Percentiles rank a stretch among this genome's conserved stretches.
Evolutionary conservation across 2,329 filamentous ascomycete genomes (phyloP).

Genomic region (Thelonectria blattea): DNA sequence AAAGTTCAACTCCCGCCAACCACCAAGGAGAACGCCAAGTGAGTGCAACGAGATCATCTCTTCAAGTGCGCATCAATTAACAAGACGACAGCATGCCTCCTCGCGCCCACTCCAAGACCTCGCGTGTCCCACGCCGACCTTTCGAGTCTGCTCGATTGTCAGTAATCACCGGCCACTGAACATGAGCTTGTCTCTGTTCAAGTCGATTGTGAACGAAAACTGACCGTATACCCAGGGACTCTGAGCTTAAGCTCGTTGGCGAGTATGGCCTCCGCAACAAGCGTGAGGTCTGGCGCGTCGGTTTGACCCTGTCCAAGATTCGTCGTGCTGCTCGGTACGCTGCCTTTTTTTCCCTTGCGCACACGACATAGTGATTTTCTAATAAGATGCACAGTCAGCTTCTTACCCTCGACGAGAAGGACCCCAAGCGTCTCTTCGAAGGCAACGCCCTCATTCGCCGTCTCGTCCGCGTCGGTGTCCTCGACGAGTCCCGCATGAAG

Average conservation of each 20-base stretch:
- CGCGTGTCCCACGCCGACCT: slow-evolving; percentile 96
- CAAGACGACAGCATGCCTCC: slow-evolving; percentile 48
- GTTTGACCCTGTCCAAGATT: slow-evolving; percentile 99
- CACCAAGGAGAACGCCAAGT: slow-evolving; percentile 50
- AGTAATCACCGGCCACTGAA: slow-evolving; percentile 96
- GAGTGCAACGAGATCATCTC: slow-evolving; percentile 35
- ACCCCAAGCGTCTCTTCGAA: slow-evolving; percentile 99
- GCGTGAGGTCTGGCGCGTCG: slow-evolving; percentile 99
- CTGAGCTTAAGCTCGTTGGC: slow-evolving; percentile 99
- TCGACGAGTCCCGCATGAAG: slow-evolving; percentile 99
- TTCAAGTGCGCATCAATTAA: slow-evolving; percentile 35
- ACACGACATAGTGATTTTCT: slow-evolving; percentile 24
- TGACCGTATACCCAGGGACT: slow-evolving; percentile 81
- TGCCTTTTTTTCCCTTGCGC: not conserved
- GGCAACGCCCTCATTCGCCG: slow-evolving; percentile 99
- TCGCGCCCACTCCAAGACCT: slow-evolving; percentile 95
- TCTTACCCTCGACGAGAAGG: slow-evolving; percentile 99
- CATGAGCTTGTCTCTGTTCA: slow-evolving; percentile 96
- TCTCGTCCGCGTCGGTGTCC: slow-evolving; percentile 99
- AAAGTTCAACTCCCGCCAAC: slow-evolving; percentile 45
- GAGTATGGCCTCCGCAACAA: slow-evolving; percentile 99
- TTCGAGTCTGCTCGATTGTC: slow-evolving; percentile 99
- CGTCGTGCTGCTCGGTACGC: slow-evolving; percentile 99
- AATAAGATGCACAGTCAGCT: slow-evolving; percentile 75
- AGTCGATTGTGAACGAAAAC: slow-evolving; percentile 81